These are phyloP conservation scores for Euphorbia schlechtendalii DNA, from an alignment of 441 rosid genomes.

Conservation along the genomic window DNA sequence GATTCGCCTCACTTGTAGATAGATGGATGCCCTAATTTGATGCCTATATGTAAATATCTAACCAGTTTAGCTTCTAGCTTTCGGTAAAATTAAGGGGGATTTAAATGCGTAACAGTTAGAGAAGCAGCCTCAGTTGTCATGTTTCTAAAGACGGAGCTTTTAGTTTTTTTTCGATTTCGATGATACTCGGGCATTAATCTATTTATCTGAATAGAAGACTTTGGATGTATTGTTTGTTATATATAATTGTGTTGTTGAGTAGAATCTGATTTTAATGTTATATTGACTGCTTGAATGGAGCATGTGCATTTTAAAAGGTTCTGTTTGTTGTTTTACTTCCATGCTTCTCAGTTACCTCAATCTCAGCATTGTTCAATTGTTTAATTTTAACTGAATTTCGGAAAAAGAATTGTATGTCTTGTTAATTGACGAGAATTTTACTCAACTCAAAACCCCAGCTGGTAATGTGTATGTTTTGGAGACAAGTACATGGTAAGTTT, in stretches of 20 bases:
- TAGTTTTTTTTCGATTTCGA: too few relatives aligned
- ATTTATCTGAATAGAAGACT: slow-evolving; percentile 3
- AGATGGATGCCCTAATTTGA: slow-evolving; percentile 30
- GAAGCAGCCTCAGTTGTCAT: not conserved
- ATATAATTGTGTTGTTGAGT: not conserved
- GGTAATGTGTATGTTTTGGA: too few relatives aligned
- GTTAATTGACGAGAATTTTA: too few relatives aligned
- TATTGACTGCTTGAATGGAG: not conserved
- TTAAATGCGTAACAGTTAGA: slow-evolving; percentile 5
- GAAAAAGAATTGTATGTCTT: too few relatives aligned
- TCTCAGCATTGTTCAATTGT: too few relatives aligned
- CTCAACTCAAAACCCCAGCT: too few relatives aligned
- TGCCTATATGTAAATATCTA: slow-evolving; percentile 31
- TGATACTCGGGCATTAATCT: slow-evolving; percentile 12
- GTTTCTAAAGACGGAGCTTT: not conserved
- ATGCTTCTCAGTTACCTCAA: too few relatives aligned
- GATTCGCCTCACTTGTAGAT: slow-evolving; percentile 22
- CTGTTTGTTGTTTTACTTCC: not conserved
- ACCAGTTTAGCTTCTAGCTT: slow-evolving; percentile 3
- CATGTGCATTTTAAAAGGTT: not conserved
- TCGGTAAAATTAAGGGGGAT: not conserved
- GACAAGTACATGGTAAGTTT: too few relatives aligned
- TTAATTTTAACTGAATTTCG: too few relatives aligned
- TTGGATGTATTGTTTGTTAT: not conserved
- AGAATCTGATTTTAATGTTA: not conserved